These are phyloP conservation scores for Aspergillus niger DNA, from an alignment of 2,329 filamentous ascomycete species.

Conservation along the genomic window DNA sequence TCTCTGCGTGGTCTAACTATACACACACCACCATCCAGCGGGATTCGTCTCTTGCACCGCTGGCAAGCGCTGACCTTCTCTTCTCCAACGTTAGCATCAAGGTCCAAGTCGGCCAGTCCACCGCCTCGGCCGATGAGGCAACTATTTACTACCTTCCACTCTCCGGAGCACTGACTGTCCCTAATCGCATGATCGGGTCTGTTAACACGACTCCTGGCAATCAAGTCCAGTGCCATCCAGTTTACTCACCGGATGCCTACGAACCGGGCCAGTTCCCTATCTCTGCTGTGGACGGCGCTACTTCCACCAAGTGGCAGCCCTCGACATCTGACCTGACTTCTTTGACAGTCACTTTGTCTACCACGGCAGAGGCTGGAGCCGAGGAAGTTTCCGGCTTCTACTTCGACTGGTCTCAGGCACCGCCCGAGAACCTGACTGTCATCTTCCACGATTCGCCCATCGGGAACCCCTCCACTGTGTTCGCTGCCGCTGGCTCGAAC, in stretches of 20 bases:
- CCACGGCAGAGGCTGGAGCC: constrained; percentile 34
- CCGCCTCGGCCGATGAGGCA: constrained; percentile 42
- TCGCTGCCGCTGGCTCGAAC: constrained; percentile 8
- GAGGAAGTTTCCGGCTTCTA: constrained; percentile 47
- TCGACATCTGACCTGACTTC: constrained; percentile 53
- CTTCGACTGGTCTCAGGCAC: constrained; percentile 63
- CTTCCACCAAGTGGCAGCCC: constrained; percentile 69
- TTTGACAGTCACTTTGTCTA: constrained; percentile 58
- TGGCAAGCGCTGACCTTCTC: constrained; percentile 56
- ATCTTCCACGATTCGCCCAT: constrained; percentile 56
- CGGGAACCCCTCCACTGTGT: constrained; percentile 15
- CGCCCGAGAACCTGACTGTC: constrained; percentile 57
- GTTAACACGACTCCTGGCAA: constrained; percentile 60
- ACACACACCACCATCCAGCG: constrained; percentile 66
- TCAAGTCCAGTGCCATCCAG: constrained; percentile 64
- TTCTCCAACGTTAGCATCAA: constrained; percentile 60
- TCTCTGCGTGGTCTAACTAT: constrained; percentile 62
- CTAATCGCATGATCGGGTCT: constrained; percentile 60
- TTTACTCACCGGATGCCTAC: constrained; percentile 50
- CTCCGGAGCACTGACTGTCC: constrained; percentile 56
- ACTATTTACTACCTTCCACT: constrained; percentile 50
- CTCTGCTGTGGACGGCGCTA: constrained; percentile 66
- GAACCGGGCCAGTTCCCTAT: constrained; percentile 70
- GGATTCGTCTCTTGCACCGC: constrained; percentile 44
- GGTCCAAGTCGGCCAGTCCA: constrained; percentile 54